Conservation (phyloP, 148 eudicot genomes). For the Linanthus parryae region DNA sequence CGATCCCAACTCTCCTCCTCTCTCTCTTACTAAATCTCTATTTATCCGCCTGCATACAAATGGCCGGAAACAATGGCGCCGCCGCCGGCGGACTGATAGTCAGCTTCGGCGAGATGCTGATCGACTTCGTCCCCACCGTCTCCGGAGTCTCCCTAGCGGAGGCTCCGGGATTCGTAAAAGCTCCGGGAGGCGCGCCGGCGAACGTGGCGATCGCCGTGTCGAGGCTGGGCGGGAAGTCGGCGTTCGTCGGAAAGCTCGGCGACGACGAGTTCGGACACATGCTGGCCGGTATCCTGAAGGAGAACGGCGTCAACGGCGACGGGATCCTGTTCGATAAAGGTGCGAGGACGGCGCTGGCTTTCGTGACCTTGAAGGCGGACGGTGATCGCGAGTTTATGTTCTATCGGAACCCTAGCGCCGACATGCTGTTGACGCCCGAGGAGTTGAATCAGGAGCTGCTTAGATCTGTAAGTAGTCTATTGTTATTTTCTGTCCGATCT, state of each 20-base stretch:
- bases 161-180: conserved; percentile 84
- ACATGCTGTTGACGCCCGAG: too few species aligned
- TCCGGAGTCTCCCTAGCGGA: conserved; percentile 79
- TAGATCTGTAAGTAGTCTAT: too few species aligned
- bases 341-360: conserved; percentile 80
- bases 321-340: conserved; percentile 68
- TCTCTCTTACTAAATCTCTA: too few species aligned
- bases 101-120: conserved; percentile 91
- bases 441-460: too few species aligned
- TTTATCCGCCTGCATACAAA: too few species aligned
- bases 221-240: conserved; percentile 80
- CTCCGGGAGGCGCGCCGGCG: conserved; percentile 97
- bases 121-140: conserved; percentile 84
- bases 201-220: conserved; percentile 91
- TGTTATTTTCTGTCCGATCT: too few species aligned
- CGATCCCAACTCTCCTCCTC: too few species aligned
- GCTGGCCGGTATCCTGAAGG: conserved; percentile 71
- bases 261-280: conserved; percentile 84
- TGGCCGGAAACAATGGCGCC: too few species aligned
- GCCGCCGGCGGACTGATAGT: too few species aligned
- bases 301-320: conserved; percentile 66
- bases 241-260: conserved; percentile 97
- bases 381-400: conserved; percentile 91
- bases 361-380: conserved; percentile 60
- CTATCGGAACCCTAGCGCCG: conserved; percentile 80